phyloP scores from a whole-genome alignment of 441 rosid species.

The Erysimum cheiri region DNA sequence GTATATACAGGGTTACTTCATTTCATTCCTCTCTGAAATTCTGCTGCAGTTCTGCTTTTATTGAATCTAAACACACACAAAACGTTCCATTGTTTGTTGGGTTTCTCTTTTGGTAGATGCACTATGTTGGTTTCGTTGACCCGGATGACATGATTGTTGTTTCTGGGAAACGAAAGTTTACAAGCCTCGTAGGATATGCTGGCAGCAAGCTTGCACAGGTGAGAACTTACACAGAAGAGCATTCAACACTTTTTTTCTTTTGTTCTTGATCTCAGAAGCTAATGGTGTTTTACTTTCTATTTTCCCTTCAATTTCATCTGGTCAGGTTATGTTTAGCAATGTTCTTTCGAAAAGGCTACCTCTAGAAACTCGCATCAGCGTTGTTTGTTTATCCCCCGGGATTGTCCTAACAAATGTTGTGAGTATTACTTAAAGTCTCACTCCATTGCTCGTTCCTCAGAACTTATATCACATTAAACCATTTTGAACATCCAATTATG shows the following conservation, averaged over 20 bases:
- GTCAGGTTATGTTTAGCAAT: slow-evolving; percentile 89
- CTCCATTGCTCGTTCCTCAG: slow-evolving; percentile 15
- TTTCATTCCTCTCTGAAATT: not conserved
- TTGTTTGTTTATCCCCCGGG: slow-evolving; percentile 86
- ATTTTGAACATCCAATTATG: slow-evolving; percentile 26
- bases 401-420: slow-evolving; percentile 89
- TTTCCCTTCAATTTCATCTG: slow-evolving; percentile 33
- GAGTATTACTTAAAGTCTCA: slow-evolving; percentile 46
- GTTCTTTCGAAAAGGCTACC: slow-evolving; percentile 75
- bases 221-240: slow-evolving; percentile 6
- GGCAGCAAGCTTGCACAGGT: slow-evolving; percentile 97
- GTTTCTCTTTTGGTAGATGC: slow-evolving; percentile 58
- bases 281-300: slow-evolving; percentile 17
- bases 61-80: not conserved
- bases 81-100: slow-evolving; percentile 29
- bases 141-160: slow-evolving; percentile 82
- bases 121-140: slow-evolving; percentile 84
- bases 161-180: slow-evolving; percentile 74
- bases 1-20: slow-evolving; percentile 7
- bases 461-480: not conserved
- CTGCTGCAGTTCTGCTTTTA: not conserved
- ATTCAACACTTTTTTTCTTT: not conserved
- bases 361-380: slow-evolving; percentile 74
- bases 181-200: slow-evolving; percentile 74
- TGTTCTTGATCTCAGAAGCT: slow-evolving; percentile 9